Conservation (phyloP, 2,329 filamentous ascomycete genomes). For the Fusarium virguliforme region DNA sequence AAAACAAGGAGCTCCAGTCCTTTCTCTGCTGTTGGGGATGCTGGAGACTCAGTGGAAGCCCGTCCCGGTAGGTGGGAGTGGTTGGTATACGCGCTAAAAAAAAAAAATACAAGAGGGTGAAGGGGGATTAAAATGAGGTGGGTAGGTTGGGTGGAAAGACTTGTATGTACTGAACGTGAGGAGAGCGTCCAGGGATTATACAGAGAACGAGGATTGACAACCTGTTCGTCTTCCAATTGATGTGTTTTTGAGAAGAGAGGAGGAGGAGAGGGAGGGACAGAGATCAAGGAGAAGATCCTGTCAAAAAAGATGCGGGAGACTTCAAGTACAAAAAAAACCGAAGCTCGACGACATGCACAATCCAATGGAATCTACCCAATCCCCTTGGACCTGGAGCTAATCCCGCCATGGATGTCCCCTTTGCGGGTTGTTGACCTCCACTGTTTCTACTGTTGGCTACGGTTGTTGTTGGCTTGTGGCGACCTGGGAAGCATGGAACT, state of each 20-base stretch:
- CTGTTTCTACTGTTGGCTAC: constrained; percentile 44
- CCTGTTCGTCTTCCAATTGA: constrained; percentile 36
- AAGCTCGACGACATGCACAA: constrained; percentile 42
- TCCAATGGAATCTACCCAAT: constrained; percentile 40
- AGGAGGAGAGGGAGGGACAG: constrained; percentile 15
- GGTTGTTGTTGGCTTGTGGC: constrained; percentile 26
- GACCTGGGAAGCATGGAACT: constrained; percentile 37
- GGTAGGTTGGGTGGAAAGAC: constrained; percentile 31
- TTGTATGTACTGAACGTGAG: constrained; percentile 31
- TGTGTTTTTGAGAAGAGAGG: constrained; percentile 15
- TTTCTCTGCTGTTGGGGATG: constrained; percentile 42
- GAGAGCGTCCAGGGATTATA: constrained; percentile 38
- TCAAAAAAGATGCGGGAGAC: constrained; percentile 44
- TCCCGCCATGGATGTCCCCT: constrained; percentile 29
- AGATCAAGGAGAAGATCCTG: constrained; percentile 21
- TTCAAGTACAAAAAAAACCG: constrained; percentile 45
- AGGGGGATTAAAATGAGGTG: constrained; percentile 43
- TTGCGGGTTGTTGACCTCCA: constrained; percentile 44
- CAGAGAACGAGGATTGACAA: constrained; percentile 29
- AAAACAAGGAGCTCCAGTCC: constrained; percentile 25
- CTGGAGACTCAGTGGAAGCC: constrained; percentile 33
- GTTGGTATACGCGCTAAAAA: constrained; percentile 51
- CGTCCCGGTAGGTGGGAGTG: constrained; percentile 28
- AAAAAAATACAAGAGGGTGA: constrained; percentile 49
- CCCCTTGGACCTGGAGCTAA: constrained; percentile 38